Evolutionary conservation across 768 basidiomycete genomes (phyloP).

Genomic region (Phaeotremella fagi): DNA sequence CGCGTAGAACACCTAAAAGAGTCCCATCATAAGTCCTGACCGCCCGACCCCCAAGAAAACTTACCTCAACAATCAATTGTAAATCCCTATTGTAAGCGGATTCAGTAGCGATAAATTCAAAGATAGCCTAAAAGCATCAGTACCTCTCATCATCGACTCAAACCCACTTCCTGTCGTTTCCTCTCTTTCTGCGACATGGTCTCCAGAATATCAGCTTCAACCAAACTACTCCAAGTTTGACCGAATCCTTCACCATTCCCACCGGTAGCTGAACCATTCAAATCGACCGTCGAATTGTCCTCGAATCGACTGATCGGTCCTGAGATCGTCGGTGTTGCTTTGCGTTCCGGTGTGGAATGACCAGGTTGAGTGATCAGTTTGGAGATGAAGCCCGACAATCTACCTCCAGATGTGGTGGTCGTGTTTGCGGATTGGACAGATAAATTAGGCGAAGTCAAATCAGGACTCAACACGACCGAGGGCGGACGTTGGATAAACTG

Average conservation of each 20-base stretch:
- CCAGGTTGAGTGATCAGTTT: slow-evolving; percentile 22
- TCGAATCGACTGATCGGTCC: slow-evolving; percentile 48
- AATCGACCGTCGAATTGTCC: background rate
- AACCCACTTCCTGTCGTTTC: slow-evolving; percentile 73
- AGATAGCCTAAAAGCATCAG: slow-evolving; percentile 63
- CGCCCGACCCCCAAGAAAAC: slow-evolving; percentile 9
- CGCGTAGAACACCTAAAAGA: slow-evolving; percentile 72
- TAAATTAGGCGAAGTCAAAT: background rate
- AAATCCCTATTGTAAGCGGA: slow-evolving; percentile 82
- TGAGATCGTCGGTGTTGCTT: slow-evolving; percentile 57
- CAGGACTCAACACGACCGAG: background rate
- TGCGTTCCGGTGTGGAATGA: slow-evolving; percentile 3
- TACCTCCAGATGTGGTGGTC: slow-evolving; percentile 7
- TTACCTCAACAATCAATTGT: slow-evolving; percentile 83
- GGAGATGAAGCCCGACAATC: slow-evolving; percentile 33
- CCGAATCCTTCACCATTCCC: slow-evolving; percentile 17
- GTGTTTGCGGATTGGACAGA: background rate
- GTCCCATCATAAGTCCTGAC: background rate
- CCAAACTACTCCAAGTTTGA: slow-evolving; percentile 87
- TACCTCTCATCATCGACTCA: background rate
- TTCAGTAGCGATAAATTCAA: slow-evolving; percentile 90
- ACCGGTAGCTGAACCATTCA: background rate
- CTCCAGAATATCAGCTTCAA: slow-evolving; percentile 75
- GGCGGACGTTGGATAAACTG: background rate
- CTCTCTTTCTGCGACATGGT: slow-evolving; percentile 74